Conservation (phyloP, 805 yeast species). For the Starmerella sp. region DNA sequence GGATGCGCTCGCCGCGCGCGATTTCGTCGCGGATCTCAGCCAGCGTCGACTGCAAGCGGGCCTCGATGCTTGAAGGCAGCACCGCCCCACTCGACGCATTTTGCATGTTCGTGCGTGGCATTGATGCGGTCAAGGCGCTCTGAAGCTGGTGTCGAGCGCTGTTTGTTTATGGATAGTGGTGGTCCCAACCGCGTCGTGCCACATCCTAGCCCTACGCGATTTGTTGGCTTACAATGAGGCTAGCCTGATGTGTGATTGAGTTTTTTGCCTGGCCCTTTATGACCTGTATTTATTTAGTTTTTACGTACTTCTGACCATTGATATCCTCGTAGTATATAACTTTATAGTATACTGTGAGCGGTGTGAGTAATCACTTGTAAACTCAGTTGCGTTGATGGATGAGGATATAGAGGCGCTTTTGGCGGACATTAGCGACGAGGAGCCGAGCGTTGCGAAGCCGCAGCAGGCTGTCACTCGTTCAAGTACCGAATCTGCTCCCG, state of each 20-base stretch:
- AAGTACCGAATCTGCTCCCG: neutral
- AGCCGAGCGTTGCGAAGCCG: neutral
- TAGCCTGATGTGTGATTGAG: too few species aligned
- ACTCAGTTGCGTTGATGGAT: neutral
- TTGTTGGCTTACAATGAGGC: too few species aligned
- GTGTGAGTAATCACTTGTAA: neutral
- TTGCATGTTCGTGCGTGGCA: neutral
- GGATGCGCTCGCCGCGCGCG: conserved; percentile 1
- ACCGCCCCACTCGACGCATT: neutral
- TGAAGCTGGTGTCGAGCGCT: too few species aligned
- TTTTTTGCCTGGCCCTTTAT: too few species aligned
- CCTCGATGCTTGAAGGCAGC: neutral
- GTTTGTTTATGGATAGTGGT: neutral
- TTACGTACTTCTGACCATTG: too few species aligned
- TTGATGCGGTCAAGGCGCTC: too few species aligned
- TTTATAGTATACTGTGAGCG: neutral
- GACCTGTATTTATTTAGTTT: too few species aligned
- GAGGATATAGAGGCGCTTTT: neutral
- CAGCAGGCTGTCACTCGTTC: neutral
- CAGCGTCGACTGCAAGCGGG: neutral
- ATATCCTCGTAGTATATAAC: too few species aligned
- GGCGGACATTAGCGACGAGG: conserved; percentile 1
- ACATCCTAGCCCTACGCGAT: neutral
- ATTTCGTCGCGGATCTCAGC: conserved; percentile 3
- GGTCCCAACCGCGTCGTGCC: neutral